Percentiles rank a stretch among this genome's conserved stretches.
These are phyloP conservation scores for Phytophthora cryptogea DNA, from an alignment of 352 stramenopile species.

Conservation along the genomic window DNA sequence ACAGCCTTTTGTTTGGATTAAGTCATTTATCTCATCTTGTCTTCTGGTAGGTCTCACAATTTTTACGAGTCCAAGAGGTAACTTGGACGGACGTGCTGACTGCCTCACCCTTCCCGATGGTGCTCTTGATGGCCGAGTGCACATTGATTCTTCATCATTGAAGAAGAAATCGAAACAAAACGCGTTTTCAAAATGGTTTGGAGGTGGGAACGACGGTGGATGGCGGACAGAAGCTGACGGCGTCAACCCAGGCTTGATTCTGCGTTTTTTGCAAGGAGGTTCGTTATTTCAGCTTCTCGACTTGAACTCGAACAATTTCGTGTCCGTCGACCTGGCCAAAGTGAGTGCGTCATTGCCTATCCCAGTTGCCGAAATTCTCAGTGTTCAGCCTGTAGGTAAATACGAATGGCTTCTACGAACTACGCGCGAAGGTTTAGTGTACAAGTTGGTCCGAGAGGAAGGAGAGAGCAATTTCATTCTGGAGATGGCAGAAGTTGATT, in stretches of 20 bases:
- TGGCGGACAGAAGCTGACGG: slow-evolving; percentile 30
- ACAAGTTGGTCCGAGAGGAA: slow-evolving; percentile 31
- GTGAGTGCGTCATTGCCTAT: slow-evolving; percentile 5
- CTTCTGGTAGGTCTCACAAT: slow-evolving; percentile 43
- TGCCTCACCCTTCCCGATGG: slow-evolving; percentile 64
- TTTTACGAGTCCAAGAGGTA: slow-evolving; percentile 45
- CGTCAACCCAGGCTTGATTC: slow-evolving; percentile 38
- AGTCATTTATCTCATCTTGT: neutral
- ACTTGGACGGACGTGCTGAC: slow-evolving; percentile 45
- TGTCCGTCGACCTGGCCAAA: slow-evolving; percentile 51
- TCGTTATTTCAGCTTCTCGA: slow-evolving; percentile 66
- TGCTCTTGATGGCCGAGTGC: slow-evolving; percentile 50
- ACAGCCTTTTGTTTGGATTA: neutral
- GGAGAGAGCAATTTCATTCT: slow-evolving; percentile 37
- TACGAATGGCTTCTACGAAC: slow-evolving; percentile 63
- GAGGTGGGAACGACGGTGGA: slow-evolving; percentile 12
- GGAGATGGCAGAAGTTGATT: slow-evolving; percentile 26
- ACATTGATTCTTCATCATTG: slow-evolving; percentile 21
- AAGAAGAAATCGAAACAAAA: slow-evolving; percentile 36
- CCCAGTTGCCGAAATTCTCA: slow-evolving; percentile 33
- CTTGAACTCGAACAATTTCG: slow-evolving; percentile 40
- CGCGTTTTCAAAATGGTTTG: slow-evolving; percentile 60
- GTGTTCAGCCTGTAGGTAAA: slow-evolving; percentile 40
- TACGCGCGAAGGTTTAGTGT: slow-evolving; percentile 36
- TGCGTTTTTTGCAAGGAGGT: slow-evolving; percentile 57